Conservation (phyloP, 1,139 yeast species). For the Protomyces macrosporus region DNA sequence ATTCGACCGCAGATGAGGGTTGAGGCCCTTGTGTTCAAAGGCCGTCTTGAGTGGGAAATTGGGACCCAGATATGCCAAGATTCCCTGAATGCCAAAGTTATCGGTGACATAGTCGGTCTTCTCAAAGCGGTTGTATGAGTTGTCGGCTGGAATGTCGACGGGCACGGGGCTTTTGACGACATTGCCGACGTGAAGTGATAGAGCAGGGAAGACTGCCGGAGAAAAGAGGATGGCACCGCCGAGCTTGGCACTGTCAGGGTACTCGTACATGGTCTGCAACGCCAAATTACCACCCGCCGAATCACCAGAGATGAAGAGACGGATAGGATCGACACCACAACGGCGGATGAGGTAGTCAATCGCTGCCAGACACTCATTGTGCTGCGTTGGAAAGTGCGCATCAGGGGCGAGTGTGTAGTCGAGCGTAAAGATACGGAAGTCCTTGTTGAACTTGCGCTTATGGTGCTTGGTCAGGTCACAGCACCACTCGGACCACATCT, state of each 20-base stretch:
- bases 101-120: conserved; percentile 7
- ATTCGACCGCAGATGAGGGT: conserved; percentile 8
- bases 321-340: conserved; percentile 1
- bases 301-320: conserved; percentile 22
- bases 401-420: conserved; percentile 17
- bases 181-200: not conserved
- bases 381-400: conserved; percentile 9
- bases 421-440: not conserved
- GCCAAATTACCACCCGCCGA: conserved; percentile 19
- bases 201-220: conserved; percentile 14
- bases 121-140: conserved; percentile 1
- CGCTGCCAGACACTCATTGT: conserved; percentile 7
- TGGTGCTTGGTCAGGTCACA: conserved; percentile 5
- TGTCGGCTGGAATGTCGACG: not conserved
- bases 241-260: not conserved
- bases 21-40: conserved; percentile 1
- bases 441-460: conserved; percentile 15
- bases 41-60: conserved; percentile 2
- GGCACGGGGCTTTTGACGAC: not conserved
- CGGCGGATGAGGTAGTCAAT: conserved; percentile 8
- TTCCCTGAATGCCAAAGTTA: conserved; percentile 1
- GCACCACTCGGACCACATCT: conserved; percentile 12
- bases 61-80: conserved; percentile 5
- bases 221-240: conserved; percentile 22
- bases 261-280: conserved; percentile 17